Conservation (phyloP, 192 early-diverging fungal genomes). For the Rhizophagus prolifer region DNA sequence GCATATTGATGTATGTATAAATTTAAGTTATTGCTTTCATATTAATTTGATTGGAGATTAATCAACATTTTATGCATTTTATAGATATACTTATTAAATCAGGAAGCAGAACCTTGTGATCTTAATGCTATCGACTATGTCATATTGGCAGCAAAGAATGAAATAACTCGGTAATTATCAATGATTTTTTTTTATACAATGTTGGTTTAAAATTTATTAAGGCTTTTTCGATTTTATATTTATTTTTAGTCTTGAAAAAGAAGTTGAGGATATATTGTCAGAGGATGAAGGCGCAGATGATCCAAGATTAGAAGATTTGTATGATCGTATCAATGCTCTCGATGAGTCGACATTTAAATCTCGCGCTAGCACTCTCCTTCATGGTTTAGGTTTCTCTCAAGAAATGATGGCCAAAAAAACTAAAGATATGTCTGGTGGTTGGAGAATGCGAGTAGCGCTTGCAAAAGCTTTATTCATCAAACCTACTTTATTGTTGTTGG, state of each 20-base stretch:
- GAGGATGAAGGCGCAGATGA: slow-evolving; percentile 81
- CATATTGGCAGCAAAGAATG: slow-evolving; percentile 82
- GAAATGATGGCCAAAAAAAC: slow-evolving; percentile 89
- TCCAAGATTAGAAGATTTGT: slow-evolving; percentile 87
- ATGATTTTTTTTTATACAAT: not conserved
- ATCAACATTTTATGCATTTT: not conserved
- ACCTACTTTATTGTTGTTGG: slow-evolving; percentile 85
- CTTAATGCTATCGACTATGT: slow-evolving; percentile 90
- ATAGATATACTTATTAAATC: slow-evolving; percentile 89
- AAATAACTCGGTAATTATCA: slow-evolving; percentile 67
- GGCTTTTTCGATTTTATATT: not conserved
- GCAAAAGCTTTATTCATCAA: slow-evolving; percentile 94
- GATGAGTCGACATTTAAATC: slow-evolving; percentile 93
- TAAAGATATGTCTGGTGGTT: slow-evolving; percentile 98
- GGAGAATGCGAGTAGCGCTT: slow-evolving; percentile 98
- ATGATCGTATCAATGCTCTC: slow-evolving; percentile 93
- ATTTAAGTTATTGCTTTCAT: not conserved
- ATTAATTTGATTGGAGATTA: no score
- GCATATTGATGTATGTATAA: slow-evolving; percentile 81
- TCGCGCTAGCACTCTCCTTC: slow-evolving; percentile 84
- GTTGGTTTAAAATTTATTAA: not conserved
- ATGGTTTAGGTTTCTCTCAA: slow-evolving; percentile 92
- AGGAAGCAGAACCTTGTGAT: slow-evolving; percentile 94
- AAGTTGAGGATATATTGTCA: slow-evolving; percentile 87
- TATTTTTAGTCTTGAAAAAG: slow-evolving; percentile 65